Evolutionary conservation across 2,329 filamentous ascomycete species (phyloP).

Genomic region (Acrocalymma vagum): DNA sequence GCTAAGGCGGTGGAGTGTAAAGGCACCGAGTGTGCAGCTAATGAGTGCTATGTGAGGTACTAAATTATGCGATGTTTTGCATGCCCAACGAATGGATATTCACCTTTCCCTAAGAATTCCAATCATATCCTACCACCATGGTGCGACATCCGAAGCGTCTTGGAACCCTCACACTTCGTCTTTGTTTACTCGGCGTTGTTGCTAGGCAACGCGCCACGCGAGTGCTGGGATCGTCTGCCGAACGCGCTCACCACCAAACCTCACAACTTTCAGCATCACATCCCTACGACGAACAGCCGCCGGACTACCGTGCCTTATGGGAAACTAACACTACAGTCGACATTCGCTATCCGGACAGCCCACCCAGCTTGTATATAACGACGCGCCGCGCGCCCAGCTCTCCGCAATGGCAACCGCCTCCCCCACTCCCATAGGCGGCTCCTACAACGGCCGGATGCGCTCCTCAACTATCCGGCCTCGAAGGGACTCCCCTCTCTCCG

Average conservation of each 20-base stretch:
- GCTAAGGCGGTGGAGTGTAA: no score
- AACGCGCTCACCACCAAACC: conserved; percentile 29
- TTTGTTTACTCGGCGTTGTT: conserved; percentile 21
- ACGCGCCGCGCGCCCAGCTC: conserved; percentile 25
- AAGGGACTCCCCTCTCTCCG: conserved; percentile 57
- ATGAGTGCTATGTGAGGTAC: no score
- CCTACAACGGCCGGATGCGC: conserved; percentile 49
- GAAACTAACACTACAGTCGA: conserved; percentile 46
- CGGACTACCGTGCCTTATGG: conserved; percentile 45
- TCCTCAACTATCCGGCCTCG: conserved; percentile 45
- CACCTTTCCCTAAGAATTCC: no score
- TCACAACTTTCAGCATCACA: conserved; percentile 36
- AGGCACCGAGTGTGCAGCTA: no score
- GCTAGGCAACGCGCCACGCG: conserved; percentile 37
- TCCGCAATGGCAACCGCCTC: conserved; percentile 49
- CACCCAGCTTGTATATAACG: conserved; percentile 28
- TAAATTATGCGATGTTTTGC: no score
- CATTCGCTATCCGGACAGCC: conserved; percentile 47
- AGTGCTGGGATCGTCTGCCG: conserved; percentile 25
- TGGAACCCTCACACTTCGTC: no score
- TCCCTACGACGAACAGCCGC: conserved; percentile 45
- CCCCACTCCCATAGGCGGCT: conserved; percentile 47
- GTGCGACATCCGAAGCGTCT: no score
- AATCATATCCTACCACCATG: no score
- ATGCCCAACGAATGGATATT: no score